Evolutionary conservation across 2,329 filamentous ascomycete genomes (phyloP).

Genomic region (Hirsutella rhossiliensis): DNA sequence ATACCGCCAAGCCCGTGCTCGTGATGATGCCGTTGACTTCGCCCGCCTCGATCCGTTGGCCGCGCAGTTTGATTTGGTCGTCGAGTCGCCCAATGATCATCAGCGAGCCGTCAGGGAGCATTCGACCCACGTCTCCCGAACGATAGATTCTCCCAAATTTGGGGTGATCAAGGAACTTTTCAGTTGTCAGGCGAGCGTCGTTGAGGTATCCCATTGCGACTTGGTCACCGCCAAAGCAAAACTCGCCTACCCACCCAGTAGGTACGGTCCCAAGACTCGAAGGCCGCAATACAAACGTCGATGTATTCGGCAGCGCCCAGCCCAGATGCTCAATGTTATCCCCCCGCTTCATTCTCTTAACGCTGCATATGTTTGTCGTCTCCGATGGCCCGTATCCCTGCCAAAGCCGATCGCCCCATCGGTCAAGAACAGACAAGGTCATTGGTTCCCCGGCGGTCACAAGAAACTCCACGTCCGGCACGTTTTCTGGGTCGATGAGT

Average conservation of each 20-base stretch:
- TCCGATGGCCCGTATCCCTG: constrained; percentile 80
- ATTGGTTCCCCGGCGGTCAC: constrained; percentile 75
- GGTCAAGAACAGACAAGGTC: constrained; percentile 55
- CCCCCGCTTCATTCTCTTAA: constrained; percentile 45
- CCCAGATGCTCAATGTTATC: constrained; percentile 70
- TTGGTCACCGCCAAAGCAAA: constrained; percentile 80
- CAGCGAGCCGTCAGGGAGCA: constrained; percentile 66
- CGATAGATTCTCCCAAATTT: constrained; percentile 64
- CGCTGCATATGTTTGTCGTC: constrained; percentile 77
- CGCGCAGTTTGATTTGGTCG: constrained; percentile 71
- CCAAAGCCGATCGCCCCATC: constrained; percentile 60
- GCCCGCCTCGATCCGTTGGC: constrained; percentile 65
- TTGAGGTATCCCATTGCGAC: constrained; percentile 66
- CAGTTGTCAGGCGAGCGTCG: constrained; percentile 44
- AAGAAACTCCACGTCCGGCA: constrained; percentile 61
- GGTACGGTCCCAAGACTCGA: constrained; percentile 44
- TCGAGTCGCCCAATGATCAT: constrained; percentile 63
- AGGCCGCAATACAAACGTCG: constrained; percentile 48
- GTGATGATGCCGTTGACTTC: constrained; percentile 59
- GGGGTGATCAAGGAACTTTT: constrained; percentile 59
- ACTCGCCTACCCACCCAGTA: constrained; percentile 62
- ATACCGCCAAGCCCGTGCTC: constrained; percentile 34
- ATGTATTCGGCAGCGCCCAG: constrained; percentile 61
- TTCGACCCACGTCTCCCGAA: constrained; percentile 69
- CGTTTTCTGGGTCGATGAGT: constrained; percentile 54